Percentiles rank a stretch among this genome's conserved stretches.
Evolutionary conservation across 805 yeast genomes (phyloP).

Genomic region (Schwanniomyces pseudopolymorphus): DNA sequence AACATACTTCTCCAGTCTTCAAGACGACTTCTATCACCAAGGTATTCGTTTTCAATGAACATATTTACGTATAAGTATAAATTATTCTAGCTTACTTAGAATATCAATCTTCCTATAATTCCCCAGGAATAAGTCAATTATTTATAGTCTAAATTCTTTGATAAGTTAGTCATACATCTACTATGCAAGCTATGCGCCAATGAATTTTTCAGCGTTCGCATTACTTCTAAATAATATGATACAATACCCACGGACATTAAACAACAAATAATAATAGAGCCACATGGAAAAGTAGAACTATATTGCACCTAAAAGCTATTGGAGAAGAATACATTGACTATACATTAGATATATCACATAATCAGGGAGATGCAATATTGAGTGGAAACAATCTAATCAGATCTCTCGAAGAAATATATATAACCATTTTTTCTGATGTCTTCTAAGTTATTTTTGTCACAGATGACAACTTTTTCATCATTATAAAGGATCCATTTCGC

Average conservation of each 20-base stretch:
- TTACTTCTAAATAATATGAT: background rate
- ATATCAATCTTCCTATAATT: background rate
- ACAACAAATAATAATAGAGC: background rate
- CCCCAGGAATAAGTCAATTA: background rate
- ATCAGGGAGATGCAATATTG: no score
- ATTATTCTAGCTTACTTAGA: background rate
- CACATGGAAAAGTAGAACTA: no score
- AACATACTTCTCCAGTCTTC: slow-evolving; percentile 52
- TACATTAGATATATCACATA: no score
- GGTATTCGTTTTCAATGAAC: slow-evolving; percentile 82
- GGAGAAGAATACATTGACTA: no score
- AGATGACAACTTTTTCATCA: slow-evolving; percentile 81
- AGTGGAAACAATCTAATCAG: background rate
- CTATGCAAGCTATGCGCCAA: background rate
- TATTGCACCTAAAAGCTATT: no score
- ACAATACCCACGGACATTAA: background rate
- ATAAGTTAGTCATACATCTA: background rate
- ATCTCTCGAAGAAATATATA: slow-evolving; percentile 41
- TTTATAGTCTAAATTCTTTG: background rate
- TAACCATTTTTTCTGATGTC: slow-evolving; percentile 51
- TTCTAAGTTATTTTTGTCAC: slow-evolving; percentile 40
- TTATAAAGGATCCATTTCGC: slow-evolving; percentile 75
- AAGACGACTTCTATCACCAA: slow-evolving; percentile 78
- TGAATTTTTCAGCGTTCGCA: background rate
- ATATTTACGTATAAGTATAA: slow-evolving; percentile 42